Evolutionary conservation across 1,284 basidiomycete species (phyloP).

Genomic region (Volvariella surrecta): DNA sequence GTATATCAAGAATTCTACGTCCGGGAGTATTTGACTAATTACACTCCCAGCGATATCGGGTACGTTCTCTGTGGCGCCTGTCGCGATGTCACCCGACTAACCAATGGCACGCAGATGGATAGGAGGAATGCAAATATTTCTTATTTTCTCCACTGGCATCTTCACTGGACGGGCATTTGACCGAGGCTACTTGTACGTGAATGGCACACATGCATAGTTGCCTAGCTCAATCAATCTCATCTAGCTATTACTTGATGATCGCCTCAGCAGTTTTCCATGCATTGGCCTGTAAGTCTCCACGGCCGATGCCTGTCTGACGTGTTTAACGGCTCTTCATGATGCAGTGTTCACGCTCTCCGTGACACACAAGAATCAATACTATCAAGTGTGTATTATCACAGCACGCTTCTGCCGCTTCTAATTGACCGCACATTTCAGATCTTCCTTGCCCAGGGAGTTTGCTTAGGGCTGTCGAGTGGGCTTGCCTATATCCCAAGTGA

Average conservation of each 20-base stretch:
- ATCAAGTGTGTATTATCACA: conserved; percentile 12
- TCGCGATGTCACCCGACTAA: too few species aligned
- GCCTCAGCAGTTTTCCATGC: conserved; percentile 13
- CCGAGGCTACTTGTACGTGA: conserved; percentile 23
- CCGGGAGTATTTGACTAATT: conserved; percentile 15
- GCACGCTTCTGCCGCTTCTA: background rate
- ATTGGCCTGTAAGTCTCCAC: conserved; percentile 7
- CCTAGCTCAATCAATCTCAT: background rate
- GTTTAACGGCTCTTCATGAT: background rate
- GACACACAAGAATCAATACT: conserved; percentile 16
- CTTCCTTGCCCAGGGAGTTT: conserved; percentile 8
- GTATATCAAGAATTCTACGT: conserved; percentile 24
- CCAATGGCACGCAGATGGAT: conserved; percentile 19
- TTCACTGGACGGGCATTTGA: conserved; percentile 23
- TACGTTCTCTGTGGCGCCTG: conserved; percentile 8
- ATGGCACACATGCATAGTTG: conserved; percentile 6
- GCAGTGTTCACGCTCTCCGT: conserved; percentile 20
- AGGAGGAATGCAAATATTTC: conserved; percentile 23
- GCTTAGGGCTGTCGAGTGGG: conserved; percentile 5
- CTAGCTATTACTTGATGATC: conserved; percentile 8
- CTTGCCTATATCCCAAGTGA: conserved; percentile 4
- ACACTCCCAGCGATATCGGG: conserved; percentile 20
- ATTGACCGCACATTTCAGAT: conserved; percentile 1
- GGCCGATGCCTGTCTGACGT: background rate
- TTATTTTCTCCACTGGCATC: conserved; percentile 22